Conservation (phyloP, 495 filamentous ascomycete genomes). For the Daldinia caldariorum region DNA sequence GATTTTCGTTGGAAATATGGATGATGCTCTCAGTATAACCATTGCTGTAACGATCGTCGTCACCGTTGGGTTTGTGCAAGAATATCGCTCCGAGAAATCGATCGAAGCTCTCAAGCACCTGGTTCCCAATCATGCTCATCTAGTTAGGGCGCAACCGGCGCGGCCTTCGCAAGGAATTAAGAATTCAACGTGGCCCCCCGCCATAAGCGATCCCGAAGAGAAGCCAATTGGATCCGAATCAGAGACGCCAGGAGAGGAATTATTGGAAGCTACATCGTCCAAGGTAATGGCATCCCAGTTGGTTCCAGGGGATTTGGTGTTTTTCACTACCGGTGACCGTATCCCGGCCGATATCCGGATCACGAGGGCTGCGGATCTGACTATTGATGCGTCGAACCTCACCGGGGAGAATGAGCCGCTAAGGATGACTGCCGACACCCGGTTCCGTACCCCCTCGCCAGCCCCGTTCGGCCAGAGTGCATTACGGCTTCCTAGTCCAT, state of each 20-base stretch:
- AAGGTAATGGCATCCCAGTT: conserved; percentile 87
- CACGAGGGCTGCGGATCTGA: conserved; percentile 83
- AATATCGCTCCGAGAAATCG: conserved; percentile 97
- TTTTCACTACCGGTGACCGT: conserved; percentile 94
- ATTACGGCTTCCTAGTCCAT: conserved; percentile 52
- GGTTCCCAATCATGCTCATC: conserved; percentile 92
- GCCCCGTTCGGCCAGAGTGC: conserved; percentile 37
- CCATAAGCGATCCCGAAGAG: conserved; percentile 45
- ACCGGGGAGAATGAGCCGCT: conserved; percentile 97
- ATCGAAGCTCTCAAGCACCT: conserved; percentile 93
- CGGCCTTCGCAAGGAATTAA: conserved; percentile 44
- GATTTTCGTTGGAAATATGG: conserved; percentile 91
- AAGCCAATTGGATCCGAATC: conserved; percentile 46
- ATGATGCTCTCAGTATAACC: conserved; percentile 95
- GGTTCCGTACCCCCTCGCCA: conserved; percentile 61
- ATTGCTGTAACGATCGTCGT: conserved; percentile 97
- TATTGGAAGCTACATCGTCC: conserved; percentile 75
- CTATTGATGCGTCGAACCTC: conserved; percentile 96
- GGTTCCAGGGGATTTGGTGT: conserved; percentile 89
- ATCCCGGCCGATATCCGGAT: conserved; percentile 97
- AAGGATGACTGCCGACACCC: conserved; percentile 75
- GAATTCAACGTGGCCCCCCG: conserved; percentile 58
- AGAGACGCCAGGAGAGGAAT: conserved; percentile 58
- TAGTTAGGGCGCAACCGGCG: conserved; percentile 71
- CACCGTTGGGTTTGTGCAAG: conserved; percentile 94